A percentile compares a stretch with the other conserved stretches of the same genome.
Evolutionary conservation across 495 filamentous ascomycete genomes (phyloP).

Genomic region (Glutinoglossum americanum): DNA sequence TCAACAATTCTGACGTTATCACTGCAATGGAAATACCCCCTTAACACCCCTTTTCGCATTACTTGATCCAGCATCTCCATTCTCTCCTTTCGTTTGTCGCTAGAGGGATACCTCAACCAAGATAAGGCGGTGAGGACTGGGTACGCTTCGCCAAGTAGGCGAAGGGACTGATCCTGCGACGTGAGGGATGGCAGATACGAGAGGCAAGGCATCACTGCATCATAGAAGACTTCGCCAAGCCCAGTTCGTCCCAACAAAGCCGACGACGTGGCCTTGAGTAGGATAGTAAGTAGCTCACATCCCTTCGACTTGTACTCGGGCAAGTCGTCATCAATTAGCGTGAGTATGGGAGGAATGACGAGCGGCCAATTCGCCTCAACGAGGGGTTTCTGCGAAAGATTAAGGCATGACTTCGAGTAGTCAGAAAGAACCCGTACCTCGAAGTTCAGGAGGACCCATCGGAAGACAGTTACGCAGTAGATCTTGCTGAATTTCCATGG

Average conservation of each 20-base stretch:
- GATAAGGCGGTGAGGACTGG: constrained; percentile 39
- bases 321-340: constrained; percentile 50
- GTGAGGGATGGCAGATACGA: constrained; percentile 60
- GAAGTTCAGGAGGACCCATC: constrained; percentile 37
- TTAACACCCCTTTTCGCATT: constrained; percentile 32
- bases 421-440: constrained; percentile 17
- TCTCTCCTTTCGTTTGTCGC: constrained; percentile 11
- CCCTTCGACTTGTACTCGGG: constrained; percentile 34
- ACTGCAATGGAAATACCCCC: constrained; percentile 29
- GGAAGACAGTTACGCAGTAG: constrained; percentile 39
- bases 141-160: constrained; percentile 43
- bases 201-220: constrained; percentile 51
- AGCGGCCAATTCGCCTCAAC: constrained; percentile 47
- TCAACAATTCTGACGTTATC: constrained; percentile 27
- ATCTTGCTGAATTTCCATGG: constrained; percentile 53
- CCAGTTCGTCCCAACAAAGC: constrained; percentile 47
- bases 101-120: constrained; percentile 19
- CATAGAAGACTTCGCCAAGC: constrained; percentile 56
- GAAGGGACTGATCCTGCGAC: constrained; percentile 44
- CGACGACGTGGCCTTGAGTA: constrained; percentile 31
- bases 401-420: background rate
- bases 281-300: constrained; percentile 32
- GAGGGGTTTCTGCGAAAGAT: constrained; percentile 7
- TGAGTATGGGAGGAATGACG: constrained; percentile 65
- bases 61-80: constrained; percentile 26